These are phyloP conservation scores for Aspergillus homomorphus DNA, from an alignment of 495 filamentous ascomycete species.

Conservation along the genomic window DNA sequence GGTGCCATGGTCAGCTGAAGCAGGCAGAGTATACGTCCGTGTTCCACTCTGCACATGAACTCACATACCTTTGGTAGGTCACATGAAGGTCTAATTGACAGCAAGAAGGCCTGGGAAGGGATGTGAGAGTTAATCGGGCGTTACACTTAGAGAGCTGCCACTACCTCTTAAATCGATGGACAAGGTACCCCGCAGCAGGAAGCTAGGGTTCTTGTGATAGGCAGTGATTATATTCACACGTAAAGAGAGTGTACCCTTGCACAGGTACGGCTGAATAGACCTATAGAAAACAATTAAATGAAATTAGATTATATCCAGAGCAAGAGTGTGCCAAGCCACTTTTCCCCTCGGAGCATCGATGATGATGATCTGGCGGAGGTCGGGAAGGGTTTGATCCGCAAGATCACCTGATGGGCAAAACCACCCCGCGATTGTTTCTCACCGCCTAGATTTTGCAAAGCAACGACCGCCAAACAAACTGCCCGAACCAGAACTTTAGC, in stretches of 20 bases:
- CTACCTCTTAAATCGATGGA: slow-evolving; percentile 3
- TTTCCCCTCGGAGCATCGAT: slow-evolving; percentile 22
- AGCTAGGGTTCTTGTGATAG: neutral
- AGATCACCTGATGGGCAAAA: slow-evolving; percentile 29
- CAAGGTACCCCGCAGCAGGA: neutral
- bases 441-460: slow-evolving; percentile 29
- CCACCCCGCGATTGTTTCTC: slow-evolving; percentile 24
- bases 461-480: slow-evolving; percentile 37
- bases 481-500: slow-evolving; percentile 30
- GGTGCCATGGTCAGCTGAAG: slow-evolving; percentile 4
- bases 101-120: slow-evolving; percentile 11
- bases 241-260: neutral
- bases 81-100: slow-evolving; percentile 9
- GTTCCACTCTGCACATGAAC: slow-evolving; percentile 1
- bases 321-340: slow-evolving; percentile 22
- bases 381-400: slow-evolving; percentile 17
- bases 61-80: slow-evolving; percentile 17
- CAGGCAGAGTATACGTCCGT: neutral
- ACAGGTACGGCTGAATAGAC: slow-evolving; percentile 4
- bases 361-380: slow-evolving; percentile 26
- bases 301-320: slow-evolving; percentile 12
- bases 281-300: slow-evolving; percentile 9
- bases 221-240: neutral
- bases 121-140: slow-evolving; percentile 14
- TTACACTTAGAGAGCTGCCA: slow-evolving; percentile 8